Evolutionary conservation across 208 protist species (phyloP).

Genomic region (Trypanosoma mega): DNA sequence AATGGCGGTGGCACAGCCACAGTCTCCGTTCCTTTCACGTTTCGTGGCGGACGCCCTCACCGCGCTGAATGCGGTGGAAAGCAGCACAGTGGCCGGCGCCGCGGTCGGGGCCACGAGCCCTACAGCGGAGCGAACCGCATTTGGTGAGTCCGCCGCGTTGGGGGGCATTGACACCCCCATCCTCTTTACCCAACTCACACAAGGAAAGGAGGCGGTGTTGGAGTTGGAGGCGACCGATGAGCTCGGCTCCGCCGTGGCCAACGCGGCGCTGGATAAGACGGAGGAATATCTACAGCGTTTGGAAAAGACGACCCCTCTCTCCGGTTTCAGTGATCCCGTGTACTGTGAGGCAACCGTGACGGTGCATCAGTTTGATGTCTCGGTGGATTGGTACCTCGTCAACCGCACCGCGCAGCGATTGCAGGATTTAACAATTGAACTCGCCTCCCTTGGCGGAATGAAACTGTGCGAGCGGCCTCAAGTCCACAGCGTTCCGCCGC

Average conservation of each 20-base stretch:
- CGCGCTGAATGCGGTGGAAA: constrained; percentile 34
- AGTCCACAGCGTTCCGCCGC: constrained; percentile 89
- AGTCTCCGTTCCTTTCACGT: constrained; percentile 43
- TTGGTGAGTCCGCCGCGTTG: constrained; percentile 14
- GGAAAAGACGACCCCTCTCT: constrained; percentile 93
- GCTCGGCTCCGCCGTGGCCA: constrained; percentile 29
- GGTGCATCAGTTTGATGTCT: constrained; percentile 98
- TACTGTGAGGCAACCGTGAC: constrained; percentile 97
- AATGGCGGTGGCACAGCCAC: constrained; percentile 37
- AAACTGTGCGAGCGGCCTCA: constrained; percentile 97
- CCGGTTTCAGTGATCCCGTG: constrained; percentile 96
- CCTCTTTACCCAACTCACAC: constrained; percentile 74
- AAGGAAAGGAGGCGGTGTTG: constrained; percentile 48
- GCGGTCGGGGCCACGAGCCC: constrained; percentile 11
- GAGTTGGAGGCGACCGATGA: constrained; percentile 58
- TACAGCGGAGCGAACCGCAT: background rate
- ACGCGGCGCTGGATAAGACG: constrained; percentile 37
- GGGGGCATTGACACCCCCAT: constrained; percentile 66
- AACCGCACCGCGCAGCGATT: constrained; percentile 95
- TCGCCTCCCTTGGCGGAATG: constrained; percentile 96
- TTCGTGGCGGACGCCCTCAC: constrained; percentile 77
- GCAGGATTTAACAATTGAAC: constrained; percentile 96
- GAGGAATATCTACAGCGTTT: constrained; percentile 68
- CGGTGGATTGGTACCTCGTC: constrained; percentile 92
- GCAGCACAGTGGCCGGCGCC: constrained; percentile 13